These are phyloP conservation scores for Lachnellula suecica DNA, from an alignment of 2,329 filamentous ascomycete species.

Conservation along the genomic window DNA sequence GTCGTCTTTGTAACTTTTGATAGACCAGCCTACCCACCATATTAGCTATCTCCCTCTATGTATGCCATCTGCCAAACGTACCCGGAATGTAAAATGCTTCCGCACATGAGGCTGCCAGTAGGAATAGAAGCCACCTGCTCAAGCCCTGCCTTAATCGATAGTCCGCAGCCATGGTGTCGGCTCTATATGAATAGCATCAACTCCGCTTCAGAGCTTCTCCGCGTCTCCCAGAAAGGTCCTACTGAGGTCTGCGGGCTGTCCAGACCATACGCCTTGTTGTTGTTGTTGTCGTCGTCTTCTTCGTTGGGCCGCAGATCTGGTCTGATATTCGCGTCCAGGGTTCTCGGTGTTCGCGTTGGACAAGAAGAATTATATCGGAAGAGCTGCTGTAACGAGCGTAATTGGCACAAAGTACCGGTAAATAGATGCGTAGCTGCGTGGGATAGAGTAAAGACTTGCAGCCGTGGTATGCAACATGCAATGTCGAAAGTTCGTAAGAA, in stretches of 20 bases:
- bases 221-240: background rate
- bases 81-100: constrained; percentile 85
- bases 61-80: constrained; percentile 39
- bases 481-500: background rate
- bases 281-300: background rate
- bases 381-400: constrained; percentile 47
- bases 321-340: background rate
- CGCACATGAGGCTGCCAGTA: constrained; percentile 46
- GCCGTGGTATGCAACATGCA: background rate
- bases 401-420: constrained; percentile 54
- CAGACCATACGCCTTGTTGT: background rate
- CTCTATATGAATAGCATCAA: constrained; percentile 16
- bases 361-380: constrained; percentile 9
- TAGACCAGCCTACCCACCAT: constrained; percentile 68
- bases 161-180: constrained; percentile 17
- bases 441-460: background rate
- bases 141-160: constrained; percentile 30
- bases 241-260: background rate
- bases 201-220: constrained; percentile 1
- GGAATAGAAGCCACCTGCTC: constrained; percentile 46
- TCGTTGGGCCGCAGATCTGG: background rate
- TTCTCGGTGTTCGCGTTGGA: constrained; percentile 5
- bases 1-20: constrained; percentile 74
- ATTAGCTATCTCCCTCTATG: background rate
- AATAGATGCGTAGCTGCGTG: too few species aligned